Base-by-base conservation (phyloP, 805 yeast genomes). In the Blastobotrys robertii region DNA sequence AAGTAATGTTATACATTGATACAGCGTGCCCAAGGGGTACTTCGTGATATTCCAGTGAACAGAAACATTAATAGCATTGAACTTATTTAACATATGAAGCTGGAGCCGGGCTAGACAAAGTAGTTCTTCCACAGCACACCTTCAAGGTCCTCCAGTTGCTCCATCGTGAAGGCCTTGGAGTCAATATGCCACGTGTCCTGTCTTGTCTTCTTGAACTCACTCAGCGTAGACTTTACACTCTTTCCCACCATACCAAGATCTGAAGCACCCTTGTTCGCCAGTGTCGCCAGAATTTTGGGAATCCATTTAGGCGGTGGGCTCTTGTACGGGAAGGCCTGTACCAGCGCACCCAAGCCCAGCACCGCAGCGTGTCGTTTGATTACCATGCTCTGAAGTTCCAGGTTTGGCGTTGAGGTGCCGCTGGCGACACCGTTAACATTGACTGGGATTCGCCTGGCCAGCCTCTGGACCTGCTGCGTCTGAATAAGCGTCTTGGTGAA, bases 101-200 rank as follows among this genome's bases (percentile, higher is more conserved):
- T n/a, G n/a, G n/a, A n/a, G n/a, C n/a, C n/a, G n/a, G n/a, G 25
- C 25, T 66, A 86, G 7, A 90, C 86, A 61, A 86, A 88, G 58
- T 92, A 90, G 58, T 94, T 84, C 59, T 84, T 82, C 84, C 95
- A 82, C 22, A 88, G 63, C 3, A 90, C 96, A 34, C 98, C 98
- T 60, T 90, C 98, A 37, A 90, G 65, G 58, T 86, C 95, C 56
- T 86, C 92, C 40, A 87, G 67, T 61, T 90, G 94, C 3, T 81
- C 84, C 39, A 72, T 76, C 7, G 79, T 76, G 59, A 90, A 92
- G 10, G 73, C 76, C 50, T 70, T 70, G 47, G 82, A 73, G 58
- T 90, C 98, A 46, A 86, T 75, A 55, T 84, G 94, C 98, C 98
- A 90, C 0, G 97, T 86, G 55, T 90, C 98, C 45, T 88, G 94